Evolutionary conservation across 2,329 filamentous ascomycete species (phyloP).

Genomic region (Monilinia fructicola): DNA sequence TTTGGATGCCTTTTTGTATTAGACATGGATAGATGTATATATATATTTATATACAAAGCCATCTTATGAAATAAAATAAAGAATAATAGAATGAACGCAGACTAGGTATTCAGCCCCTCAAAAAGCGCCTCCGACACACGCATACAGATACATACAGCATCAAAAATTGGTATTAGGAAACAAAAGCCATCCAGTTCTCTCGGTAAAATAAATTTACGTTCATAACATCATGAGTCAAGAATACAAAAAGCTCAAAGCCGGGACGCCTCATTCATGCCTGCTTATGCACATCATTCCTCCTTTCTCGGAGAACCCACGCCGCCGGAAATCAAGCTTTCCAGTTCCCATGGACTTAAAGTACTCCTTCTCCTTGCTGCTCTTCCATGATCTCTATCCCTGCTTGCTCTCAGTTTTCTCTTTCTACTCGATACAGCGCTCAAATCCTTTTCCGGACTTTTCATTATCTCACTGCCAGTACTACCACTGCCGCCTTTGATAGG

Average conservation of each 20-base stretch:
- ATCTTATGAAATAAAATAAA: not conserved
- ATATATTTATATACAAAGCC: not conserved
- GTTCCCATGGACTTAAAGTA: slow-evolving; percentile 72
- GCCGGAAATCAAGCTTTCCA: slow-evolving; percentile 62
- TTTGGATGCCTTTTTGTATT: not conserved
- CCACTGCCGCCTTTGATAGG: slow-evolving; percentile 23
- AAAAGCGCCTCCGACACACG: not conserved
- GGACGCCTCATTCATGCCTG: slow-evolving; percentile 12
- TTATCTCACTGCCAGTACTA: not conserved
- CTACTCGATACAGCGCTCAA: slow-evolving; percentile 26
- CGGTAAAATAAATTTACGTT: slow-evolving; percentile 13
- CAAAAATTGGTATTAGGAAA: slow-evolving; percentile 1
- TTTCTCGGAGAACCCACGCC: slow-evolving; percentile 25
- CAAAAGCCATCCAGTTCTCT: not conserved
- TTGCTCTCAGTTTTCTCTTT: slow-evolving; percentile 45
- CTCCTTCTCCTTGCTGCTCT: slow-evolving; percentile 65
- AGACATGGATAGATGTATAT: not conserved
- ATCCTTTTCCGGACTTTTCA: slow-evolving; percentile 21
- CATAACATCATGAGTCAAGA: slow-evolving; percentile 19
- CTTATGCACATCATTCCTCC: slow-evolving; percentile 5
- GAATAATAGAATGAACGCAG: not conserved
- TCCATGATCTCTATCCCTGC: slow-evolving; percentile 40
- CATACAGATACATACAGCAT: slow-evolving; percentile 4
- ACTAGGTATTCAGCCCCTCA: not conserved
- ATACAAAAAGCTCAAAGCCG: slow-evolving; percentile 9